Percentiles rank a stretch among this genome's conserved stretches.
phyloP scores from a whole-genome alignment of 257 asterid genomes.

The Cynanchum wilfordii region DNA sequence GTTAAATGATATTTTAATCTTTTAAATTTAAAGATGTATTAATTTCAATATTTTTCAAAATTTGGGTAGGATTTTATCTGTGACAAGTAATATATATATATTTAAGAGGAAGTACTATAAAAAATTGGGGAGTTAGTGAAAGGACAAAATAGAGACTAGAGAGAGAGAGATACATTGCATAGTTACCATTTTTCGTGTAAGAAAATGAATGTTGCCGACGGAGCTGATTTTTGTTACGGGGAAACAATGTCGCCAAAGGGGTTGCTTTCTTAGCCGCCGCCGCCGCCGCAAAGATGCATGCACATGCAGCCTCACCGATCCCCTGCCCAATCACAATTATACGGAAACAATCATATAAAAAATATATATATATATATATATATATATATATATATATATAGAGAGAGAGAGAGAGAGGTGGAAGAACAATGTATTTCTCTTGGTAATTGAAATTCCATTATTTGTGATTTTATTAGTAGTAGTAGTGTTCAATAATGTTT shows the following conservation, averaged over 20 bases:
- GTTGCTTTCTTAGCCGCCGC: constrained; percentile 2
- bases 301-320: background rate
- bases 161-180: background rate
- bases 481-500: too few species aligned
- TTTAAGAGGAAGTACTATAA: too few species aligned
- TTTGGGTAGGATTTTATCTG: too few species aligned
- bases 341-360: background rate
- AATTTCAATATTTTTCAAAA: too few species aligned
- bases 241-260: background rate
- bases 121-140: background rate
- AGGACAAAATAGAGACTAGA: background rate
- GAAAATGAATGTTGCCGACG: background rate
- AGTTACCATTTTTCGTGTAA: background rate
- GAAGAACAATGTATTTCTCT: background rate
- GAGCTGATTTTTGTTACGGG: background rate
- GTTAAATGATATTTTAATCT: too few species aligned
- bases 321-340: background rate
- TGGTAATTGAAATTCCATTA: background rate
- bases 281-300: constrained; percentile 3
- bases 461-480: background rate
- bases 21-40: too few species aligned
- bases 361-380: too few species aligned
- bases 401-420: background rate
- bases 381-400: too few species aligned
- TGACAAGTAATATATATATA: too few species aligned